A percentile compares a stretch with the other conserved stretches of the same genome.
Evolutionary conservation across 1,139 yeast genomes (phyloP).

Genomic region (Lodderomyces pseudojiufengensis): DNA sequence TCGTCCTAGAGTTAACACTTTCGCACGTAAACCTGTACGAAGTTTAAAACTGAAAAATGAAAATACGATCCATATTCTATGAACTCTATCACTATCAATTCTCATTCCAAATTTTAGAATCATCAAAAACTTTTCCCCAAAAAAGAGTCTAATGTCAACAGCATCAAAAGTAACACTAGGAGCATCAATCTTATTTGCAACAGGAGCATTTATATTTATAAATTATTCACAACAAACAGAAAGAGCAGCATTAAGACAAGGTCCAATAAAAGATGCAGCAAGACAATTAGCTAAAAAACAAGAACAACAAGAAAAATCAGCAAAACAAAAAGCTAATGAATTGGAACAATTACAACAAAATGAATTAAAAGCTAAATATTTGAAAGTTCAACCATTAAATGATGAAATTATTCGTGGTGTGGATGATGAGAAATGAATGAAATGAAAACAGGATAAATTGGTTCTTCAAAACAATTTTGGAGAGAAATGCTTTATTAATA

Average conservation of each 20-base stretch:
- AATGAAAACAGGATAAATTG: constrained; percentile 4
- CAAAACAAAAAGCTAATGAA: constrained; percentile 51
- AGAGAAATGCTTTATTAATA: too few relatives aligned
- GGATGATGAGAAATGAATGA: constrained; percentile 12
- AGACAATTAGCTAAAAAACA: constrained; percentile 47
- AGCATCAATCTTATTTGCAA: constrained; percentile 52
- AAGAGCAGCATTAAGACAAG: constrained; percentile 67
- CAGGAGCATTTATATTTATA: constrained; percentile 59
- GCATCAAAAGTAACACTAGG: constrained; percentile 71
- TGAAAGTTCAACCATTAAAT: constrained; percentile 61
- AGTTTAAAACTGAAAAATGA: too few relatives aligned
- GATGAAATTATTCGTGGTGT: constrained; percentile 36
- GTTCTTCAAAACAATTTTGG: too few relatives aligned
- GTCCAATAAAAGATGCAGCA: constrained; percentile 75
- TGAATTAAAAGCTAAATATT: constrained; percentile 59
- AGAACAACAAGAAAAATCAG: constrained; percentile 24
- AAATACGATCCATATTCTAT: too few relatives aligned
- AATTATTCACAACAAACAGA: constrained; percentile 66
- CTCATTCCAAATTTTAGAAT: too few relatives aligned
- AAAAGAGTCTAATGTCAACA: constrained; percentile 58
- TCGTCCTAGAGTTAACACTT: too few relatives aligned
- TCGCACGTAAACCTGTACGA: too few relatives aligned
- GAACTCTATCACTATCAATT: too few relatives aligned
- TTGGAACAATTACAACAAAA: constrained; percentile 76
- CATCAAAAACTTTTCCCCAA: too few relatives aligned